Evolutionary conservation across 441 rosid species (phyloP).

Genomic region (Jatropha multifida): DNA sequence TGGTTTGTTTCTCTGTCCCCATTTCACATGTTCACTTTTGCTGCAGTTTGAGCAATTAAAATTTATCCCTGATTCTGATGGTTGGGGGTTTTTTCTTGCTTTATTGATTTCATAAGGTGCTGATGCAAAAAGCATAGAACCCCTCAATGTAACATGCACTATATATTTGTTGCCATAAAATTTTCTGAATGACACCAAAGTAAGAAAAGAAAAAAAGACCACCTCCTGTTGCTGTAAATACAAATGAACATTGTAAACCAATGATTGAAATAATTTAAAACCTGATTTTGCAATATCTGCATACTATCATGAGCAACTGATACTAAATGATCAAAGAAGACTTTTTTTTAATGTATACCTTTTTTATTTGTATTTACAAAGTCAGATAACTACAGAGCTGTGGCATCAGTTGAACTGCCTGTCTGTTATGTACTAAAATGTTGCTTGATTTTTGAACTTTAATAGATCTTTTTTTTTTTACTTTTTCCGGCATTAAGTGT

Average conservation of each 20-base stretch:
- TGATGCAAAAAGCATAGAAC: neutral
- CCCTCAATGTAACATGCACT: neutral
- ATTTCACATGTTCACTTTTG: neutral
- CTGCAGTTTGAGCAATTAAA: neutral
- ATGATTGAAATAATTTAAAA: neutral
- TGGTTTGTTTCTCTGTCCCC: slow-evolving; percentile 60
- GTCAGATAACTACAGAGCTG: neutral
- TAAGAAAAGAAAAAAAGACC: neutral
- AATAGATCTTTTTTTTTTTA: neutral
- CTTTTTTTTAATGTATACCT: neutral
- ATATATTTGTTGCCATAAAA: neutral
- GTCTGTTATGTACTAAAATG: neutral
- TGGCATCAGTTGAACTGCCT: slow-evolving; percentile 1
- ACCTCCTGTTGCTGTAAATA: neutral
- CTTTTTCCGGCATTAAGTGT: neutral
- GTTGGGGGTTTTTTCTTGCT: slow-evolving; percentile 8
- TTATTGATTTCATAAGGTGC: neutral
- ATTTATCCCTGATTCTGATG: neutral
- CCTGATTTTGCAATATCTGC: neutral
- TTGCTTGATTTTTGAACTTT: slow-evolving; percentile 2
- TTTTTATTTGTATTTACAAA: neutral
- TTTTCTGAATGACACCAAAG: neutral
- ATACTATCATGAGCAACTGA: neutral
- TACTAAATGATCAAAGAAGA: neutral
- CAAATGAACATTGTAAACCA: neutral